Percentiles rank a stretch among this genome's conserved stretches.
These are phyloP conservation scores for Penicillium verrucosum DNA, from an alignment of 2,329 filamentous ascomycete genomes.

Conservation along the genomic window DNA sequence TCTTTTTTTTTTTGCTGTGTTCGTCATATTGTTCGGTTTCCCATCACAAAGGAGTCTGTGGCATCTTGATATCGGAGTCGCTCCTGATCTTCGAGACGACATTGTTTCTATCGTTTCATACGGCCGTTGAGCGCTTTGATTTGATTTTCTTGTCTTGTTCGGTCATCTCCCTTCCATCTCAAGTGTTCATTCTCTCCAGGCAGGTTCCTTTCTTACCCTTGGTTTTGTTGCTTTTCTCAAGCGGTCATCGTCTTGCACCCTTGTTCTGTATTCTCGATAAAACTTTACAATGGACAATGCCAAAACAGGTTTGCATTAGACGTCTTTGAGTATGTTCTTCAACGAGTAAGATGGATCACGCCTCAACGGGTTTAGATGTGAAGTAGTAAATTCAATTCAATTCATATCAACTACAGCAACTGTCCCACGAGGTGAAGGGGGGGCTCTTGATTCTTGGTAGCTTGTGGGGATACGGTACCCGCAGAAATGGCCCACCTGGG, in stretches of 20 bases:
- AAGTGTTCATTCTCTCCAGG: constrained; percentile 30
- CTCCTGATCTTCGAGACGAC: constrained; percentile 17
- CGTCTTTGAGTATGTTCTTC: background rate
- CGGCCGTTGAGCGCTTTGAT: constrained; percentile 31
- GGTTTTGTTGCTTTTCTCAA: constrained; percentile 17
- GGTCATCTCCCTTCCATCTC: constrained; percentile 25
- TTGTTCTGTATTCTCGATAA: constrained; percentile 18
- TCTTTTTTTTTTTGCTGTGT: constrained; percentile 7
- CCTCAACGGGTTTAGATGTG: background rate
- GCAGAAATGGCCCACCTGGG: background rate
- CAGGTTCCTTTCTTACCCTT: constrained; percentile 29
- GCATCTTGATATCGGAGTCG: constrained; percentile 22
- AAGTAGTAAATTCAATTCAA: background rate
- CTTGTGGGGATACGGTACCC: background rate
- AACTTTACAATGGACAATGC: constrained; percentile 17
- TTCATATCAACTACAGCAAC: background rate
- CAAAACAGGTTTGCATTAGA: constrained; percentile 1
- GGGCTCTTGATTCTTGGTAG: background rate
- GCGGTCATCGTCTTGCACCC: constrained; percentile 21
- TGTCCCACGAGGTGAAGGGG: background rate
- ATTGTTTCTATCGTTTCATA: constrained; percentile 11
- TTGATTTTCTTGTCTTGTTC: constrained; percentile 22
- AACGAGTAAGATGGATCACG: background rate
- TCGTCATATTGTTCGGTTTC: constrained; percentile 19
- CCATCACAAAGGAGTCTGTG: constrained; percentile 25